These are phyloP conservation scores for Saturnispora silvae DNA, from an alignment of 805 yeast species.

Conservation along the genomic window DNA sequence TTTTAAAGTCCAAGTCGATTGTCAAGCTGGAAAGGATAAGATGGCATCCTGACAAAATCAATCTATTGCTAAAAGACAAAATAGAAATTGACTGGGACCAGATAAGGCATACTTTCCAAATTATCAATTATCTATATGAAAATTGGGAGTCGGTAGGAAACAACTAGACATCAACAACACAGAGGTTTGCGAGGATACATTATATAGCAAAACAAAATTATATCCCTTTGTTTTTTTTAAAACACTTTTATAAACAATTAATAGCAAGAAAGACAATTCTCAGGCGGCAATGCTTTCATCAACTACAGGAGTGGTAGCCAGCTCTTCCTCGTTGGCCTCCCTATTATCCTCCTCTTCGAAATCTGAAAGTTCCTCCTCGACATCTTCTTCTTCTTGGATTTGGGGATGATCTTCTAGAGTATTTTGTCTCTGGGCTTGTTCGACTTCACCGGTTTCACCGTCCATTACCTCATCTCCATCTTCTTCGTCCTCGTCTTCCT, in stretches of 20 bases:
- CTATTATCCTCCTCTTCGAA: constrained; percentile 24
- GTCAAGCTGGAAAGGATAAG: constrained; percentile 41
- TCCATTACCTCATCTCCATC: constrained; percentile 23
- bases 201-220: too few relatives aligned
- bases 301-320: constrained; percentile 8
- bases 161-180: not conserved
- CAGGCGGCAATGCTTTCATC: too few relatives aligned
- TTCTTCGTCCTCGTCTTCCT: constrained; percentile 31
- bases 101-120: constrained; percentile 34
- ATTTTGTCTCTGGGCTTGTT: constrained; percentile 32
- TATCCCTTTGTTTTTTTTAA: too few relatives aligned
- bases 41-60: constrained; percentile 69
- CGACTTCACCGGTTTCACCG: constrained; percentile 13
- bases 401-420: constrained; percentile 33
- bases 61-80: constrained; percentile 11
- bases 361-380: constrained; percentile 26
- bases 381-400: constrained; percentile 29
- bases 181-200: not conserved
- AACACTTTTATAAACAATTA: too few relatives aligned
- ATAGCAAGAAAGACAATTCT: too few relatives aligned
- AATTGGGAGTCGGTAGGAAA: not conserved
- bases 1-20: constrained; percentile 14
- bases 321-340: constrained; percentile 18
- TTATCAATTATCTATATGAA: constrained; percentile 31
- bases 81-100: not conserved